Evolutionary conservation across 2,329 filamentous ascomycete species (phyloP), one percentile per base, ranked within the genome.

Genomic region (Fusarium papillatum): DNA sequence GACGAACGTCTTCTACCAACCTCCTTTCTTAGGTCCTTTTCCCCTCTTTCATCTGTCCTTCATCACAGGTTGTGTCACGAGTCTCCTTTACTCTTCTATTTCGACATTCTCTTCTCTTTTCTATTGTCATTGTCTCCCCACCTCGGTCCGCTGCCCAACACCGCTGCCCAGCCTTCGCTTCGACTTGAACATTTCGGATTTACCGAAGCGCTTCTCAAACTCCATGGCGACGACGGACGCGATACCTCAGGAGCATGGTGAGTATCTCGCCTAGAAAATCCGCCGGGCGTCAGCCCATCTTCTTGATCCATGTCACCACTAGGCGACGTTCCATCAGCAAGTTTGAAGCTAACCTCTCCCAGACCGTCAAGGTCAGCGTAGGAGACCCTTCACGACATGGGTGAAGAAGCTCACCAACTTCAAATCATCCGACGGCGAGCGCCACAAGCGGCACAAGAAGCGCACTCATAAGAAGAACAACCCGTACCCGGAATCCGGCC

Each of bases 341-440:
- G 38, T 63, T 57, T 65, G 29, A 72, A 39, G 66, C 85, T 86
- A 79, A 86, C 80, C 61, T 36, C 82, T 85, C 74, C 78, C 85
- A 95, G 94, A 95, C 83, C 91, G 92, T 77, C 88, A 89, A 76
- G 78, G 85, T 81, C 90, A 90, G 79, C 94, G 95, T 76, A 93
- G 95, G 79, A 92, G 95, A 75, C 96, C 96, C 29, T 98, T 98
- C 82, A 91, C 96, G 59, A 95, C 93, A 78, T 97, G 96, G 94
- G 95, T 99, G 88, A 98, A 96, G 88, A 96, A 96, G 81, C 91
- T 98, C 69, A 93, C 95, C 73, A 96, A 93, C 83, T 93, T 98
- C 85, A 98, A 98, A 84, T 89, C 87, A 7, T 94, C 93, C 38
- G 91, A 90, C 74, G 89, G 91, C 71, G 88, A 88, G 50, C 78